phyloP scores from a whole-genome alignment of 2,329 filamentous ascomycete species.

The Ophiognomonia clavigignenti-juglandacearum region DNA sequence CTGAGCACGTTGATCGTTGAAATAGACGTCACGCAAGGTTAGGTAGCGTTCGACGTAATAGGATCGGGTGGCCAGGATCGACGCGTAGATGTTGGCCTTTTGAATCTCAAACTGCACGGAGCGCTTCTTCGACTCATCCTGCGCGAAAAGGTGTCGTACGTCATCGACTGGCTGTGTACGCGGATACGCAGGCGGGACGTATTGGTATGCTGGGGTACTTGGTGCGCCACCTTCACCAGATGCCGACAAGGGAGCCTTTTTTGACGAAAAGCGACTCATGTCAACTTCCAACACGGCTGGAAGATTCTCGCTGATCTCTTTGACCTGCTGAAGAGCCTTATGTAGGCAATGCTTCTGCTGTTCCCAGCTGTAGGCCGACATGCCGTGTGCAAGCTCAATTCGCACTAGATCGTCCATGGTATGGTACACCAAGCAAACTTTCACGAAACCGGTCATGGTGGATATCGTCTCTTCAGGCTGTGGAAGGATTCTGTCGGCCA shows the following conservation, averaged over 20 bases:
- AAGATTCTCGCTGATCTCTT: slow-evolving; percentile 61
- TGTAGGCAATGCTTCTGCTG: slow-evolving; percentile 71
- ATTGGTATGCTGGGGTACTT: slow-evolving; percentile 44
- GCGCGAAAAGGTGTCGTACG: slow-evolving; percentile 43
- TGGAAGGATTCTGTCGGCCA: slow-evolving; percentile 61
- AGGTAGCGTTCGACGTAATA: slow-evolving; percentile 86
- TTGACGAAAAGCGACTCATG: slow-evolving; percentile 40
- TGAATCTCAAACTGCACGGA: slow-evolving; percentile 80
- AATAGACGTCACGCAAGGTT: slow-evolving; percentile 64
- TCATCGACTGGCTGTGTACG: slow-evolving; percentile 43
- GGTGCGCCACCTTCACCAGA: slow-evolving; percentile 28
- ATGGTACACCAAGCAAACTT: slow-evolving; percentile 70
- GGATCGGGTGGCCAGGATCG: slow-evolving; percentile 73
- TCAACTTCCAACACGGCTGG: slow-evolving; percentile 56
- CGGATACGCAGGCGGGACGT: slow-evolving; percentile 47
- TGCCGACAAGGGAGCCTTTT: slow-evolving; percentile 27
- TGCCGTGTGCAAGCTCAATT: slow-evolving; percentile 78
- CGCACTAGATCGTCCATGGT: slow-evolving; percentile 75
- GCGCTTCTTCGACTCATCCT: slow-evolving; percentile 45
- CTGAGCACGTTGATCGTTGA: slow-evolving; percentile 37
- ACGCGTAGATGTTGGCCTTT: slow-evolving; percentile 84
- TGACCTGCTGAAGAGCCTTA: slow-evolving; percentile 65
- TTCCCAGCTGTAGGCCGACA: slow-evolving; percentile 70
- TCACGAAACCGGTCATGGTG: slow-evolving; percentile 73
- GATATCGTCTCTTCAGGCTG: slow-evolving; percentile 67